Percentiles rank a stretch among this genome's conserved stretches.
Evolutionary conservation across 768 basidiomycete species (phyloP).

Genomic region (Russula olivacea): DNA sequence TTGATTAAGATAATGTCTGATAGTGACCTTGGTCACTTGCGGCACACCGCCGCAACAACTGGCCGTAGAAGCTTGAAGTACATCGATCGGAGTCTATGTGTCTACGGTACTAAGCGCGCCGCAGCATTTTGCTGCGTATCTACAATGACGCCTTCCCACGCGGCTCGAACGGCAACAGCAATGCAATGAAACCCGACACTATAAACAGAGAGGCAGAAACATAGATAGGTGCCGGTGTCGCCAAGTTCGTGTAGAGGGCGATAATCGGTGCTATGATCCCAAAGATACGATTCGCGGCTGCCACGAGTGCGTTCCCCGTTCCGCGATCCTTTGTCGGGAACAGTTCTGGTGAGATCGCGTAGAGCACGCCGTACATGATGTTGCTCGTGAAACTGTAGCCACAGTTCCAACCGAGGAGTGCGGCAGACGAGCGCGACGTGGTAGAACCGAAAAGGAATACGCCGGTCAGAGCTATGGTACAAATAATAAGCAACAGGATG

Average conservation of each 20-base stretch:
- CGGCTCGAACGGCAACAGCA: slow-evolving; percentile 52
- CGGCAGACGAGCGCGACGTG: slow-evolving; percentile 47
- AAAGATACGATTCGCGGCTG: slow-evolving; percentile 49
- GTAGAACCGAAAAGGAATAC: slow-evolving; percentile 54
- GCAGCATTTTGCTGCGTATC: background rate
- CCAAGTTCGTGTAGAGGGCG: slow-evolving; percentile 44
- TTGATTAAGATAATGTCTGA: no score
- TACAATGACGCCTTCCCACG: slow-evolving; percentile 49
- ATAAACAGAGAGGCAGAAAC: slow-evolving; percentile 50
- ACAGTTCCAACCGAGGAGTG: slow-evolving; percentile 54
- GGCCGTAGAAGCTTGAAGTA: background rate
- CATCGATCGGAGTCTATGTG: background rate
- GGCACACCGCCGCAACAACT: no score
- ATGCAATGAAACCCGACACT: slow-evolving; percentile 41
- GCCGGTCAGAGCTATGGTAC: slow-evolving; percentile 44
- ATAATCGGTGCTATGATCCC: slow-evolving; percentile 55
- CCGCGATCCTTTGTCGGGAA: slow-evolving; percentile 51
- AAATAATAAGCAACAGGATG: background rate
- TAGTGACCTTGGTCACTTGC: no score
- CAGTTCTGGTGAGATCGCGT: slow-evolving; percentile 43
- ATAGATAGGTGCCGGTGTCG: slow-evolving; percentile 49
- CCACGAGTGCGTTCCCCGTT: slow-evolving; percentile 50
- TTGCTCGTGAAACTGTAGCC: slow-evolving; percentile 52
- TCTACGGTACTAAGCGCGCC: background rate
- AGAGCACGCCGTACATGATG: slow-evolving; percentile 48